These are phyloP conservation scores for Solanum sejunctum DNA, from an alignment of 257 asterid genomes.

Conservation along the genomic window DNA sequence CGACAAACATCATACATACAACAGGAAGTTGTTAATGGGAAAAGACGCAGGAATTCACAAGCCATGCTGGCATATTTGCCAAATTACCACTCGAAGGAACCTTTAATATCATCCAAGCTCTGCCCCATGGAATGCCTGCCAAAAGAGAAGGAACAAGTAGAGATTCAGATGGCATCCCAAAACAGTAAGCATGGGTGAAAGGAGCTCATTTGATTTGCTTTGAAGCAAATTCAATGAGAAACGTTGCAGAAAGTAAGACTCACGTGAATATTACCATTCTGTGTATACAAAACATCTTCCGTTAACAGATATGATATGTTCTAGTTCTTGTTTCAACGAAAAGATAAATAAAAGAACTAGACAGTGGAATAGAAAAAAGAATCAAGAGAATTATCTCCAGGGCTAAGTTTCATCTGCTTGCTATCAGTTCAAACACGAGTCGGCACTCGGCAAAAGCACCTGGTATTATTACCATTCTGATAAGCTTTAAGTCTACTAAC, in stretches of 20 bases:
- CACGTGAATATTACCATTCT: not conserved
- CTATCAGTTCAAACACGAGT: not conserved
- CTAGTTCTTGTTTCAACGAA: not conserved
- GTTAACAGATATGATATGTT: not conserved
- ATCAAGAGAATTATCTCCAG: not conserved
- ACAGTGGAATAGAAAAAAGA: not conserved
- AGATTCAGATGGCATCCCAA: not conserved
- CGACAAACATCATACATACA: not conserved
- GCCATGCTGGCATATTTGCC: not conserved
- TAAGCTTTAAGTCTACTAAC: not conserved
- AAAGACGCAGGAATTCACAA: not conserved
- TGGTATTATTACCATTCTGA: not conserved
- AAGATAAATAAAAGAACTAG: not conserved
- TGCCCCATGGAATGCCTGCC: constrained; percentile 86
- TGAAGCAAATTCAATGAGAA: not conserved
- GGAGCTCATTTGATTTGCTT: not conserved
- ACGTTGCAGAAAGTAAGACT: not conserved
- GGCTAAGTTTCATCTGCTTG: not conserved
- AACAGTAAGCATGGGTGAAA: not conserved
- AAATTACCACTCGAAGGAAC: constrained; percentile 27
- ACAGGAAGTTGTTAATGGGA: not conserved
- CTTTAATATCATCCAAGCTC: constrained; percentile 69
- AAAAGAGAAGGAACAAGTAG: not conserved
- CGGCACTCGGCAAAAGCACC: not conserved
- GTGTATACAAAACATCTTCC: not conserved